Conservation (phyloP, 306 rosid species). For the Vachellia pachyceras region DNA sequence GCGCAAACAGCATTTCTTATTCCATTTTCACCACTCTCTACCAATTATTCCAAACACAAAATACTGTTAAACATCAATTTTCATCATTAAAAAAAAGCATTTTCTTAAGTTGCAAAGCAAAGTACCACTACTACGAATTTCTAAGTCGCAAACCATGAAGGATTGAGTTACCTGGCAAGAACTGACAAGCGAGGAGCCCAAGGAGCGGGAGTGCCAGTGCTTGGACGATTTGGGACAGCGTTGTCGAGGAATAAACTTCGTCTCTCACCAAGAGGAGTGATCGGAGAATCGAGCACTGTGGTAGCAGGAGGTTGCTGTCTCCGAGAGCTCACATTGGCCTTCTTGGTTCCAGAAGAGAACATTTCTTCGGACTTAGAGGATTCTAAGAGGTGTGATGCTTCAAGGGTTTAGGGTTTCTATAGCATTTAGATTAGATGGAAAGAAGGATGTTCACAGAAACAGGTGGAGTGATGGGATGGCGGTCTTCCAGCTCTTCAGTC, state of each 20-base stretch:
- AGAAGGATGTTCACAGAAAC: not conserved
- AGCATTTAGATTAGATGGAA: slow-evolving; percentile 37
- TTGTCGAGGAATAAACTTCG: slow-evolving; percentile 43
- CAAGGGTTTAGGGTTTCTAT: slow-evolving; percentile 51
- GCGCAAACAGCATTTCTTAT: not conserved
- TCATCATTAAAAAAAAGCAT: not conserved
- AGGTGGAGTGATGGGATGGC: not conserved
- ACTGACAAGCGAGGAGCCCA: slow-evolving; percentile 97
- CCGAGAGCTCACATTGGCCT: slow-evolving; percentile 52
- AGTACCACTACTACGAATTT: not conserved
- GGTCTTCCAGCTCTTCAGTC: not conserved
- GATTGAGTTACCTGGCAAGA: slow-evolving; percentile 66
- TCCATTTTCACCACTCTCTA: not conserved
- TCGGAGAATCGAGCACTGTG: slow-evolving; percentile 57
- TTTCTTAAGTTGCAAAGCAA: not conserved
- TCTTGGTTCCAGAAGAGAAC: slow-evolving; percentile 83
- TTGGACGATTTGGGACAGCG: slow-evolving; percentile 73
- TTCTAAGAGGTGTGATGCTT: not conserved
- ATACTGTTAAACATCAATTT: not conserved
- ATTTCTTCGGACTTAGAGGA: slow-evolving; percentile 36
- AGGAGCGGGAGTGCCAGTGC: slow-evolving; percentile 94
- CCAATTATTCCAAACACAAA: not conserved
- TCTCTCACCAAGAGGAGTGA: slow-evolving; percentile 56
- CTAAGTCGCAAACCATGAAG: not conserved
- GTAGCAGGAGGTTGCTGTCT: slow-evolving; percentile 35